Percentiles rank a stretch among this genome's conserved stretches.
phyloP scores from a whole-genome alignment of 1,284 basidiomycete genomes.

The Malassezia globosa region DNA sequence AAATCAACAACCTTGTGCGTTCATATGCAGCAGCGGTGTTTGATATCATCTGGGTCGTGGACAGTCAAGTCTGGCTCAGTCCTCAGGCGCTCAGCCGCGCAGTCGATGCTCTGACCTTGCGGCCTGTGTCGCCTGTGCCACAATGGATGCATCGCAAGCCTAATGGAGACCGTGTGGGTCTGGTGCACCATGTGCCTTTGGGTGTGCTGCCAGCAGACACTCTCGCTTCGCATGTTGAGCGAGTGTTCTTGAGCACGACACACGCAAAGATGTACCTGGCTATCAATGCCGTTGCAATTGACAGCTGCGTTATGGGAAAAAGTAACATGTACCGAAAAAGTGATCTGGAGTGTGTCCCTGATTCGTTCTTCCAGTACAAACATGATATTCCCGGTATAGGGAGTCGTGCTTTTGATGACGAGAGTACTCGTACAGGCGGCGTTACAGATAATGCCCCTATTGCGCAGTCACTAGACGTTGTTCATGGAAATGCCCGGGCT shows the following conservation, averaged over 20 bases:
- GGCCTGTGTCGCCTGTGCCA: constrained; percentile 31
- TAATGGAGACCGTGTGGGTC: constrained; percentile 53
- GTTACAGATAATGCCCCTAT: background rate
- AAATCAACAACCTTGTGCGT: constrained; percentile 88
- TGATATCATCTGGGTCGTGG: constrained; percentile 92
- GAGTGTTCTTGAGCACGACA: constrained; percentile 88
- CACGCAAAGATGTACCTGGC: constrained; percentile 99
- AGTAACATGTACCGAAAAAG: constrained; percentile 85
- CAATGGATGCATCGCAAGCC: constrained; percentile 22
- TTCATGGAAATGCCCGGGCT: constrained; percentile 21
- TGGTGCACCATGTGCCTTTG: constrained; percentile 93
- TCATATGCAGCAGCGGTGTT: constrained; percentile 65
- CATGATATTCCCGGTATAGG: constrained; percentile 32
- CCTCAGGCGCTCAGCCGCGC: constrained; percentile 73
- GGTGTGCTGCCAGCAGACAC: constrained; percentile 57
- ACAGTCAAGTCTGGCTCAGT: constrained; percentile 75
- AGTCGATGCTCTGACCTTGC: constrained; percentile 58
- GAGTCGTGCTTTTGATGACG: constrained; percentile 28
- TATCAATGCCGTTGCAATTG: constrained; percentile 71
- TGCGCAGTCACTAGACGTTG: background rate
- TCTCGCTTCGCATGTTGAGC: constrained; percentile 70
- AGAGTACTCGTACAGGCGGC: constrained; percentile 16
- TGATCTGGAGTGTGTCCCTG: constrained; percentile 58
- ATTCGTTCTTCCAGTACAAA: constrained; percentile 30
- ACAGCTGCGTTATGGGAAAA: constrained; percentile 95